Evolutionary conservation across 2,329 filamentous ascomycete species (phyloP).

Genomic region (Leptoxyphium fumago): DNA sequence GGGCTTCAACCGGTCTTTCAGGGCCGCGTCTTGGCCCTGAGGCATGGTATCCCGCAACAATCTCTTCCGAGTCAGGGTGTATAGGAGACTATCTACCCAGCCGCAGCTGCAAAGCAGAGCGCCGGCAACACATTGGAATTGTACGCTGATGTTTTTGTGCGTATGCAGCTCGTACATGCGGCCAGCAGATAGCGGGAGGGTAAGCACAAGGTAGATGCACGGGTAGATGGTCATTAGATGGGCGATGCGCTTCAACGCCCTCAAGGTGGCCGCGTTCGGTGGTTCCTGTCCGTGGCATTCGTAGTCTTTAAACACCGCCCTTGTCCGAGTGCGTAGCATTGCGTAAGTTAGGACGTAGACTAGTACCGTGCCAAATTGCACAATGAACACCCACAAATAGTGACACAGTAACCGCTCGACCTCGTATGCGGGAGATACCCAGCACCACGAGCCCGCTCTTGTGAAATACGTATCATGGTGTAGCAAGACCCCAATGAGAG

Average conservation of each 20-base stretch:
- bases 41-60: constrained; percentile 31
- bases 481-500: constrained; percentile 35
- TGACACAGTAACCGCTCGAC: constrained; percentile 44
- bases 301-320: constrained; percentile 7
- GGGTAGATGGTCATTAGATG: constrained; percentile 54
- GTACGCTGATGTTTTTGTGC: constrained; percentile 34
- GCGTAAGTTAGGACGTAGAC: constrained; percentile 30
- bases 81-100: constrained; percentile 43
- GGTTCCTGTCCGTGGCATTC: constrained; percentile 2
- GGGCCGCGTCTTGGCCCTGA: neutral
- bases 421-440: constrained; percentile 43
- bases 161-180: constrained; percentile 34
- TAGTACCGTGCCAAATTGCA: constrained; percentile 36
- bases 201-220: constrained; percentile 54
- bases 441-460: constrained; percentile 54
- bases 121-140: constrained; percentile 36
- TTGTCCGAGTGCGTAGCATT: constrained; percentile 16
- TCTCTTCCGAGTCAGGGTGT: constrained; percentile 41
- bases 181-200: constrained; percentile 48
- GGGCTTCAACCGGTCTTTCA: constrained; percentile 1
- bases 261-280: constrained; percentile 12
- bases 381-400: constrained; percentile 50
- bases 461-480: constrained; percentile 39
- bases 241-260: constrained; percentile 25
- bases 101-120: constrained; percentile 44